Percentiles rank a stretch among this genome's conserved stretches.
These are phyloP conservation scores for Streptanthus diversifolius DNA, from an alignment of 345 rosid genomes.

Conservation along the genomic window DNA sequence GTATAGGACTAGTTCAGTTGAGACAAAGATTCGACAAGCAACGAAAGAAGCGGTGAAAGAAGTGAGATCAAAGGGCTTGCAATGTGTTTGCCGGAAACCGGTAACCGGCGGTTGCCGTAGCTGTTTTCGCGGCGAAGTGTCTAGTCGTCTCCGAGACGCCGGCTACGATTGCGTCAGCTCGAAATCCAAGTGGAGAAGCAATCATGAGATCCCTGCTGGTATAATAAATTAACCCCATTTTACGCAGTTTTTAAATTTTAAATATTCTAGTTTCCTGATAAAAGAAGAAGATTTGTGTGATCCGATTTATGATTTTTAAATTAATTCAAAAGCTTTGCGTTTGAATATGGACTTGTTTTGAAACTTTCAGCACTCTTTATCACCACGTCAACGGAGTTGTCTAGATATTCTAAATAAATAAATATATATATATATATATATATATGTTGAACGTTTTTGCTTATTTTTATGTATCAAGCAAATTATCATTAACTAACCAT, in stretches of 20 bases:
- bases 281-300: background rate
- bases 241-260: background rate
- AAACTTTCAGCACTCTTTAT: background rate
- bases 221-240: background rate
- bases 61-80: conserved; percentile 22
- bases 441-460: background rate
- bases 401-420: background rate
- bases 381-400: background rate
- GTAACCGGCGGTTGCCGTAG: conserved; percentile 55
- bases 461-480: background rate
- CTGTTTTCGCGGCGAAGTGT: conserved; percentile 50
- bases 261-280: background rate
- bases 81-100: conserved; percentile 50
- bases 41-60: conserved; percentile 55
- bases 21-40: conserved; percentile 63
- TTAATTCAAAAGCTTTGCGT: background rate
- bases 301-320: background rate
- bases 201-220: conserved; percentile 71
- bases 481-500: conserved; percentile 14
- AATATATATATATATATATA: background rate
- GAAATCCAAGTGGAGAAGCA: conserved; percentile 82
- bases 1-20: conserved; percentile 58
- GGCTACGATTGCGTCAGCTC: conserved; percentile 61
- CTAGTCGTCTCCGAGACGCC: conserved; percentile 46
- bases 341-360: background rate